These are phyloP conservation scores for Hamamelis virginiana DNA, from an alignment of 164 flowering plant species.

Conservation along the genomic window DNA sequence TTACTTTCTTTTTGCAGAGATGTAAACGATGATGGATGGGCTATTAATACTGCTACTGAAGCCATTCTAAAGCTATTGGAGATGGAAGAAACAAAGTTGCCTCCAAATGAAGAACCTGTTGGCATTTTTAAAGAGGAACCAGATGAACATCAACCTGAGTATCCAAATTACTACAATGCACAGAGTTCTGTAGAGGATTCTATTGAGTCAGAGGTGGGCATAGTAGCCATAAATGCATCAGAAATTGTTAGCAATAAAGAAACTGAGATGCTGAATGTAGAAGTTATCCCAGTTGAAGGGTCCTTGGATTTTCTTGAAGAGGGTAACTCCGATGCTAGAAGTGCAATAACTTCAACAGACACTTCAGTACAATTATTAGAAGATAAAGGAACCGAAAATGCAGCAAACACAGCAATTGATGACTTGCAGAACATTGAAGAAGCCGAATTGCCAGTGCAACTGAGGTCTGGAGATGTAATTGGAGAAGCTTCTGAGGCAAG, in stretches of 20 bases:
- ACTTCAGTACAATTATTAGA: neutral
- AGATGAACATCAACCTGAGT: neutral
- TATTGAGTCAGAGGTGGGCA: slow-evolving; percentile 14
- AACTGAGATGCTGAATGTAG: neutral
- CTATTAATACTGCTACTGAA: slow-evolving; percentile 32
- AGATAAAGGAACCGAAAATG: slow-evolving; percentile 10
- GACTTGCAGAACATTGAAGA: slow-evolving; percentile 4
- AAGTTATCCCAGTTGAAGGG: neutral
- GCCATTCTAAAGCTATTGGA: slow-evolving; percentile 45
- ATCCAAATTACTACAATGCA: slow-evolving; percentile 19
- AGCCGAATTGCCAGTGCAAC: neutral
- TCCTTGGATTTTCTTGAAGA: slow-evolving; percentile 4
- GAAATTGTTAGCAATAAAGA: slow-evolving; percentile 13
- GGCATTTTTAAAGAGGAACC: slow-evolving; percentile 6
- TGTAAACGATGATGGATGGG: slow-evolving; percentile 31
- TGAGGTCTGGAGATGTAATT: neutral
- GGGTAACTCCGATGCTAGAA: neutral
- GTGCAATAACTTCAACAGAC: neutral
- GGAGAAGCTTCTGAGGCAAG: slow-evolving; percentile 1
- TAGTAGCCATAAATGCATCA: neutral
- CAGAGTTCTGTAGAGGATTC: slow-evolving; percentile 15
- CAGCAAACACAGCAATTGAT: neutral
- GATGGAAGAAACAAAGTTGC: slow-evolving; percentile 21
- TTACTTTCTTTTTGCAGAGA: slow-evolving; percentile 29
- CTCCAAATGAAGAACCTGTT: slow-evolving; percentile 12